Evolutionary conservation across 1,284 basidiomycete species (phyloP), one percentile per base, ranked within the genome.

Genomic region (Amylostereum chailletii): DNA sequence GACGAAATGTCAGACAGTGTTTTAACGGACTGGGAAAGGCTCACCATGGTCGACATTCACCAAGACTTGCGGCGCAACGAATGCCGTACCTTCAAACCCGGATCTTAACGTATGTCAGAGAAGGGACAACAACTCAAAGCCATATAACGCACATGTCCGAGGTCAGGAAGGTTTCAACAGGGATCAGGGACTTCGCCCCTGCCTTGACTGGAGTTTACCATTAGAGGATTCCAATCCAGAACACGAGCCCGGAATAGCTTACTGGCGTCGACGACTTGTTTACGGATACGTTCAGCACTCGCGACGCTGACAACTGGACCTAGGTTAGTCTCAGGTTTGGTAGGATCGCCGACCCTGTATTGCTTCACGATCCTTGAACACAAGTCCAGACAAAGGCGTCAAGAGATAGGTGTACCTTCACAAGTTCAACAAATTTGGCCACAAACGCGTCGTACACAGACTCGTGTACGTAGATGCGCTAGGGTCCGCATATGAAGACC

Each of bases 401-500:
- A 37, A 42, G 41, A 43, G 27, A 39, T 4, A 11, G 2, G 49
- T 51, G 43, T 45, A 85, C 85, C 74, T 90, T 89, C 51, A 86
- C 82, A 19, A 85, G 64, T 1, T 83, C 79, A 5, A 83, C 88
- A 53, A 83, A 89, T 59, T 79, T 75, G n/a, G 75, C 61, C 5
- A 97, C 83, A 57, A 98, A 96, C 3, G 72, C 63, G 55, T 94
- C 90, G 60, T 84, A 94, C 10, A 95, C 66, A 0, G 76, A 72
- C 57, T 91, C 83, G 59, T 97, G 91, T 8, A 96, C 94, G 64
- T 97, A 98, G 48, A 98, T 93, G 30, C 94, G 80, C 84, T 97
- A 71, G 27, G 26, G 41, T 37, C 27, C 42, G 6, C 29, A 37
- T 26, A 43, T 29, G 34, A 49, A 29, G 37, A 37, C 43, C 42